These are phyloP conservation scores for Phlebiopsis gigantea DNA, from an alignment of 768 basidiomycete species.

Conservation along the genomic window DNA sequence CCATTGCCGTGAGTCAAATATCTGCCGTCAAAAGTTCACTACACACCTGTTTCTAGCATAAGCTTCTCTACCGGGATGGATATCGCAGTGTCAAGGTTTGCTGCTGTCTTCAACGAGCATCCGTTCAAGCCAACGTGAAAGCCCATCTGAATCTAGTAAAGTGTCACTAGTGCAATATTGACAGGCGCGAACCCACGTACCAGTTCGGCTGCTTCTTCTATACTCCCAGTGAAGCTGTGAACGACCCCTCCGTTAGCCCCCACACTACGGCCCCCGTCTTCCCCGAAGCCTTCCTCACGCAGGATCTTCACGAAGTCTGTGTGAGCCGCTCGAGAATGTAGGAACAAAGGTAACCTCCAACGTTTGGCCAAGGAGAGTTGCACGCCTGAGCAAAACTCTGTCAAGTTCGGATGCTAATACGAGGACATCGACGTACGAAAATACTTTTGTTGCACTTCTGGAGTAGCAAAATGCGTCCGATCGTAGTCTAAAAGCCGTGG, in stretches of 20 bases:
- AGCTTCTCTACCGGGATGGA: constrained; percentile 54
- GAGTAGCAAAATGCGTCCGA: constrained; percentile 57
- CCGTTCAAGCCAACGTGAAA: constrained; percentile 74
- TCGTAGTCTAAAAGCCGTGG: constrained; percentile 57
- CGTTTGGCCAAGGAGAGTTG: constrained; percentile 67
- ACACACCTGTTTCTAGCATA: constrained; percentile 69
- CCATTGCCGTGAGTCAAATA: background rate
- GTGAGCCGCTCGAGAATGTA: constrained; percentile 79
- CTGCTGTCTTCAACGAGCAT: constrained; percentile 69
- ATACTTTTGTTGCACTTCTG: constrained; percentile 53
- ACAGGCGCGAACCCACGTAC: constrained; percentile 34
- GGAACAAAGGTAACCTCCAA: constrained; percentile 69
- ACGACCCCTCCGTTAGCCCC: constrained; percentile 73
- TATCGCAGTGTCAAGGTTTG: constrained; percentile 52
- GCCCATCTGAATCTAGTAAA: constrained; percentile 59
- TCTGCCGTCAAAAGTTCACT: background rate
- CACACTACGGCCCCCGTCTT: constrained; percentile 45
- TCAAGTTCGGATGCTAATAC: background rate
- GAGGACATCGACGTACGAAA: constrained; percentile 46
- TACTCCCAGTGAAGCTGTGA: constrained; percentile 74
- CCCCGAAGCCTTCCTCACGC: constrained; percentile 57
- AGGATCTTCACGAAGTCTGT: constrained; percentile 62
- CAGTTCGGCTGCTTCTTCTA: constrained; percentile 57
- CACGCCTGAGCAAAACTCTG: constrained; percentile 22
- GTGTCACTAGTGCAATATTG: background rate